Base-by-base conservation (phyloP, 2,329 filamentous ascomycete species). In the Grosmannia penicillata region DNA sequence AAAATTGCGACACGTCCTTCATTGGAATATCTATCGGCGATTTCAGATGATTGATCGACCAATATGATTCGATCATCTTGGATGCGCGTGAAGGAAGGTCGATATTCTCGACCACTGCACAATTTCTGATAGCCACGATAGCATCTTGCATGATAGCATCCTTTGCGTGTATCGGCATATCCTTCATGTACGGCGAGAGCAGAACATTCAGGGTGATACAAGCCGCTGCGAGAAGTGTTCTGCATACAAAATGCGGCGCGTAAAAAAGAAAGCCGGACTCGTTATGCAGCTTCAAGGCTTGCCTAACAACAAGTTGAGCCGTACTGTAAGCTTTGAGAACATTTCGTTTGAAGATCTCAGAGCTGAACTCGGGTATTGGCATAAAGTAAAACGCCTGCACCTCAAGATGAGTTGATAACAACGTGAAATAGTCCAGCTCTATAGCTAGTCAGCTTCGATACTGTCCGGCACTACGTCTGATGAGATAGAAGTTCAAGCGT, bases 321-420 rank as follows among this genome's bases (percentile, higher is more conserved):
- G 68, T 72, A 37, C 56, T 61, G 51, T 65, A 69, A 18, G 61
- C 54, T 18, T 65, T 62, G 29, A 67, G 49, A 19, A 65, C 51
- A 47, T 68, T 62, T 35, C 62, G 55, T 42, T 58, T 60, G 39
- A 68, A 56, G 11, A 52, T 55, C 29, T 57, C 59, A 2, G 51
- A 50, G 44, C 51, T 56, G 43, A 54, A 55, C 15, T 56, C 57
- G 2, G 60, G 56, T 0, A 59, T 56, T 4, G 63, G 63, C 44
- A 62, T 57, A 46, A 72, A 65, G 53, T 71, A 71, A 51, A 65
- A 70, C 2, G 57, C 53, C 44, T 73, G 68, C 8, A 72, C 59
- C 40, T 73, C 68, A n/a, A 70, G 57, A 18, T 64, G 58, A 1
- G 66, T 62, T 0, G 66, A 57, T 4, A 71, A 51, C 8, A 67